phyloP scores from a whole-genome alignment of 805 yeast genomes.

The Sugiyamaella lignohabitans region DNA sequence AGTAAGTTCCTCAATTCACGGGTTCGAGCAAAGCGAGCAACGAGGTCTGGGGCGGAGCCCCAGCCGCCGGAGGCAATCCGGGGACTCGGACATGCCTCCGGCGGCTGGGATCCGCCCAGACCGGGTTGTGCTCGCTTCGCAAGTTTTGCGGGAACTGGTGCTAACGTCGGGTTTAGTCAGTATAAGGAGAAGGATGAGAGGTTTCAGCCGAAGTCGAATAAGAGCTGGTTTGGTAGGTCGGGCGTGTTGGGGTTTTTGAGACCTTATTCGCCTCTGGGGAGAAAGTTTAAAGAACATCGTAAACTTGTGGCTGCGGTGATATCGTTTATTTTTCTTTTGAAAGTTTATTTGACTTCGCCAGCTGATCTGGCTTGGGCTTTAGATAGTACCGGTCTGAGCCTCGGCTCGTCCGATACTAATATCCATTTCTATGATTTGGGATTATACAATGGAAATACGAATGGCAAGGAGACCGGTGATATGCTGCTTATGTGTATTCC shows the following conservation, averaged over 20 bases:
- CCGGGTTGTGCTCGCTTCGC: too few relatives aligned
- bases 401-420: not conserved
- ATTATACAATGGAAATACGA: conserved; percentile 50
- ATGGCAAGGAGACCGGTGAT: conserved; percentile 73
- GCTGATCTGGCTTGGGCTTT: too few relatives aligned
- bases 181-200: conserved; percentile 1
- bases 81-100: too few relatives aligned
- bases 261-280: not conserved
- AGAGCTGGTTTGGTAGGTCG: not conserved
- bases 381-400: not conserved
- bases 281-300: not conserved
- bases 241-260: not conserved
- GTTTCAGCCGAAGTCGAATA: conserved; percentile 3
- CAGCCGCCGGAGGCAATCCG: too few relatives aligned
- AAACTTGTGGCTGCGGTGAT: not conserved
- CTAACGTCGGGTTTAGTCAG: too few relatives aligned
- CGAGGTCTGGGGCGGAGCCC: too few relatives aligned
- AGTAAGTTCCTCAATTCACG: too few relatives aligned
- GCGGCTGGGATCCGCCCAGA: too few relatives aligned
- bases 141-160: too few relatives aligned
- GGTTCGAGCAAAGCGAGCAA: too few relatives aligned
- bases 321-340: not conserved
- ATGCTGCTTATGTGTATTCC: conserved; percentile 81
- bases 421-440: conserved; percentile 42
- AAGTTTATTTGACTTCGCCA: not conserved